Base-by-base conservation (phyloP, 2,329 filamentous ascomycete genomes). In the Emydomyces testavorans region DNA sequence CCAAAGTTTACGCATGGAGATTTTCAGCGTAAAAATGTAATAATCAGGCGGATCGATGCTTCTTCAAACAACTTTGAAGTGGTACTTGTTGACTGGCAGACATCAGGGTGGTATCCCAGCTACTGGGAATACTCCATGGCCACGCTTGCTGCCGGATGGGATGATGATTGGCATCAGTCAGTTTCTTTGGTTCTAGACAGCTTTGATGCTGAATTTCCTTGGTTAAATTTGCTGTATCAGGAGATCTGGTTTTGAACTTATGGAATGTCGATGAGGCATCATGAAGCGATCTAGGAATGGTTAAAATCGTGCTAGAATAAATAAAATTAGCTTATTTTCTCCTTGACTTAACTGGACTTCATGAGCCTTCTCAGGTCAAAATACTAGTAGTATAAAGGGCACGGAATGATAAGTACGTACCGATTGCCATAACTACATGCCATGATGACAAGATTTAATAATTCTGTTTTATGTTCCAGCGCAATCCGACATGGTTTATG, bases 71-170 rank as follows among this genome's bases (percentile, higher is more conserved):
- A 47, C n/a, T 53, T 46, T 29, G 54, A 61, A 40, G 21, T 65
- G 16, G 54, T 58, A 15, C 49, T 68, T 5, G 60, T 69, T 51
- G 64, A 70, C 56, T 68, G 64, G 65, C 65, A 67, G 42, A 61
- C 54, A 37, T 50, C 65, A 35, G 63, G 64, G 23, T 68, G 62
- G 64, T 65, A 64, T 52, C 65, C 64, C 18, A 58, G 48, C 26
- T 68, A 66, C 52, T 67, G 62, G 62, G 64, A 68, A 50, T 68
- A 65, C 50, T 58, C 60, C 26, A 51, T 57, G 49, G 60, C 66
- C 32, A 53, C 63, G 48, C 60, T 58, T 54, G 55, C 54, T 35
- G 60, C 57, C 42, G 39, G 51, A 50, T 66, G 61, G 59, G 53
- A 58, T 41, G 61, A 64, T 58, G 60, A 66, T 49, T 66, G 61